Evolutionary conservation across 1,139 yeast species (phyloP), one percentile per base, ranked within the genome.

Genomic region (Geotrichum citri-aurantii): DNA sequence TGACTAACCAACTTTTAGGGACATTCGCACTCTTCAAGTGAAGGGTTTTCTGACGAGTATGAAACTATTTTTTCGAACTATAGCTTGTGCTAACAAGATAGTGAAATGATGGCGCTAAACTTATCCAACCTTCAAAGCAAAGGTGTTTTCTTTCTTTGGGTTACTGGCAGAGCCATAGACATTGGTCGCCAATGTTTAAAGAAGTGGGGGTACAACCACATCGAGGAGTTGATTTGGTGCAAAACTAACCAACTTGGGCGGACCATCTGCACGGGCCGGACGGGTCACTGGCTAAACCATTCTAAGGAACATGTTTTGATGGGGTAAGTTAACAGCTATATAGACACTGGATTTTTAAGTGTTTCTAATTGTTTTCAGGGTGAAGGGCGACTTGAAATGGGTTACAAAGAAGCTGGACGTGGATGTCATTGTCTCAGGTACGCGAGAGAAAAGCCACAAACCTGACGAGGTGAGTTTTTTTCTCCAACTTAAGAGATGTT

Each of bases 251-350:
- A 92, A 69, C 75, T 92, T 61, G 83, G 86, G 37, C 76, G 96
- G 63, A 92, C 97, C 0, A 91, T 92, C 55, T 93, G 95, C 61
- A 92, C 98, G 0, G 98, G 98, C 0, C 76, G 97, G 63, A 92
- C 98, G 0, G 98, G 98, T 0, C 98, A 92, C 71, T 92, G 98
- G 98, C 77, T 92, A 55, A 92, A 92, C 69, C 98, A 92, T 71
- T 88, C 97, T 0, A 92, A 92, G 66, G 98, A 92, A 71, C 97
- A 92, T 70, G 76, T 90, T 52, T 73, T 92, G 12, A 88, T 92
- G 29, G 98, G 96, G 72, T 71, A 59, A 52, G 71, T 60, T 31
- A 5, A 26, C 26, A n/a, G 24, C 14, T 26, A 7, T 48, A 10
- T 5, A 12, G 12, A 31, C 14, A 48, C 29, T 27, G 12, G 24